Evolutionary conservation across 225 moss, liverwort and hornwort species (phyloP).

Genomic region (Marchantia paleacea): DNA sequence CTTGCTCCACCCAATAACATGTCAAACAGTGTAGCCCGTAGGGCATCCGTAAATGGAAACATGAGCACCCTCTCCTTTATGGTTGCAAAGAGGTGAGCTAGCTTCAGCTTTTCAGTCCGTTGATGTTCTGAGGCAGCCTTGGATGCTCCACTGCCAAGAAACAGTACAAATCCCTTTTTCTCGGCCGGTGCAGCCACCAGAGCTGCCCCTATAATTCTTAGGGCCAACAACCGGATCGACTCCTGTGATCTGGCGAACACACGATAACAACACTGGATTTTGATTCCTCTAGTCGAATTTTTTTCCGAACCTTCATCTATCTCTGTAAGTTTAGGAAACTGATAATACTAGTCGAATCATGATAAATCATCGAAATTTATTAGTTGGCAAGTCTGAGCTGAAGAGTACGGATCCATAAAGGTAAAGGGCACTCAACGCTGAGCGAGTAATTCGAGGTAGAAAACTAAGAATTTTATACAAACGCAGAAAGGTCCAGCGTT

Average conservation of each 20-base stretch:
- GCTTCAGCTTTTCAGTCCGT: conserved; percentile 60
- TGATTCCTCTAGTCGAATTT: background rate
- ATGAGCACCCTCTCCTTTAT: conserved; percentile 54
- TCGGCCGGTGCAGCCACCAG: conserved; percentile 54
- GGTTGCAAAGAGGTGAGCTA: conserved; percentile 60
- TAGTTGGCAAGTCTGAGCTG: too few relatives aligned
- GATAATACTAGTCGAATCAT: too few relatives aligned
- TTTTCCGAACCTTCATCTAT: background rate
- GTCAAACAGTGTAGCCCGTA: conserved; percentile 69
- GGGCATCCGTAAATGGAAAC: conserved; percentile 62
- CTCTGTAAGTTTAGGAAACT: background rate
- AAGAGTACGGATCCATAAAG: too few relatives aligned
- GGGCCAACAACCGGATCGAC: conserved; percentile 60
- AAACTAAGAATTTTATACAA: too few relatives aligned
- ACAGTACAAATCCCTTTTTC: conserved; percentile 57
- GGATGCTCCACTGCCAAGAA: conserved; percentile 49
- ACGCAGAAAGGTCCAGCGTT: background rate
- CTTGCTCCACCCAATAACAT: conserved; percentile 68
- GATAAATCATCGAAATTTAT: too few relatives aligned
- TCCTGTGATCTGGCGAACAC: conserved; percentile 58
- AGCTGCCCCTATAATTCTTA: conserved; percentile 64
- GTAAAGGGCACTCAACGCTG: too few relatives aligned
- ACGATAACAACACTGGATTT: background rate
- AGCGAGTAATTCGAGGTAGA: too few relatives aligned
- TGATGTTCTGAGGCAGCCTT: conserved; percentile 61